These are phyloP conservation scores for Tephrocybe sp. DNA, from an alignment of 768 basidiomycete genomes.

Conservation along the genomic window DNA sequence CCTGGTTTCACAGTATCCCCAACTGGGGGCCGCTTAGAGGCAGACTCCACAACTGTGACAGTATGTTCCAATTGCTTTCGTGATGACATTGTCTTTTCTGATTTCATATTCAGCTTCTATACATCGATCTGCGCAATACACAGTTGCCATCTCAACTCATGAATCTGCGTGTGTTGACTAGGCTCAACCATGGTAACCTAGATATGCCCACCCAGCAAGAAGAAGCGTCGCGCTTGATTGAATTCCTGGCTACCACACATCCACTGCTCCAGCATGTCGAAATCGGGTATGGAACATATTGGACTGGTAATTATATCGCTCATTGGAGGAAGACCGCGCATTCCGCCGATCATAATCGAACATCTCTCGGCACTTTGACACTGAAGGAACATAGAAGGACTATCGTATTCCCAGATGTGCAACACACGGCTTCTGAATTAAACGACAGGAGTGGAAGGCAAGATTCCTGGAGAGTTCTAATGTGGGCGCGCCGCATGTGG, in stretches of 20 bases:
- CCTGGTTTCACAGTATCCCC: neutral
- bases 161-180: conserved; percentile 22
- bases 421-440: neutral
- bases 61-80: neutral
- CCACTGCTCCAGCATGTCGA: conserved; percentile 22
- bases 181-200: conserved; percentile 20
- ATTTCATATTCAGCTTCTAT: conserved; percentile 14
- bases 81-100: neutral
- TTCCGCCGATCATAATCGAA: conserved; percentile 15
- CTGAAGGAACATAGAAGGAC: conserved; percentile 31
- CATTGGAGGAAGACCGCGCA: conserved; percentile 23
- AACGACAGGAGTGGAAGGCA: neutral
- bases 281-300: conserved; percentile 29
- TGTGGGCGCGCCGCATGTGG: neutral
- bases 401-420: conserved; percentile 21
- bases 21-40: neutral
- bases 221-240: conserved; percentile 22
- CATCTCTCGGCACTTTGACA: conserved; percentile 23
- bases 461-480: neutral
- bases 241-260: conserved; percentile 21
- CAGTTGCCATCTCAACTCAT: conserved; percentile 19
- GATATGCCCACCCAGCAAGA: conserved; percentile 22
- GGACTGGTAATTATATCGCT: conserved; percentile 29
- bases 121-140: conserved; percentile 19
- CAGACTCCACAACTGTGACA: conserved; percentile 7